Conservation (phyloP, 1,139 yeast genomes). For the Magnusiomyces starmeri region DNA sequence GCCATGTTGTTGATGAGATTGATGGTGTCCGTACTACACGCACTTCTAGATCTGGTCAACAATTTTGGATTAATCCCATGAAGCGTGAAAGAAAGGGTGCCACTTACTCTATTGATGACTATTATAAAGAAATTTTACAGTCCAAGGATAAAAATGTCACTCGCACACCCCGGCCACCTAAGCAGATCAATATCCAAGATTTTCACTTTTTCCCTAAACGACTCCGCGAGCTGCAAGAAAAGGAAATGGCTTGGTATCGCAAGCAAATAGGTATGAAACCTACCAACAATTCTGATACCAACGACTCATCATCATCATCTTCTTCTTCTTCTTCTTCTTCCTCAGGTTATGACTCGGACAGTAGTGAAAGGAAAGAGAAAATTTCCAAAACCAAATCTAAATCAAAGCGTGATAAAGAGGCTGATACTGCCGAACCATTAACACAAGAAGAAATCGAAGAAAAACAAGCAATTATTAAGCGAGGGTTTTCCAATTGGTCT, state of each 20-base stretch:
- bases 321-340: constrained; percentile 36
- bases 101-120: constrained; percentile 72
- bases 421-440: constrained; percentile 51
- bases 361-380: constrained; percentile 50
- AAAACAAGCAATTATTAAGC: constrained; percentile 52
- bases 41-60: constrained; percentile 22
- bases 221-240: constrained; percentile 56
- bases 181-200: constrained; percentile 50
- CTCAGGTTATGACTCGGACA: constrained; percentile 32
- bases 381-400: constrained; percentile 52
- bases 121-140: constrained; percentile 68
- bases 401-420: constrained; percentile 45
- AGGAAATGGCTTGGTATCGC: constrained; percentile 72
- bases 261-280: constrained; percentile 64
- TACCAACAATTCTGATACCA: no score
- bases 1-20: constrained; percentile 11
- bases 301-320: no score
- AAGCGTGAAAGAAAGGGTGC: constrained; percentile 67
- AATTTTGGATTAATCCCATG: constrained; percentile 73
- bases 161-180: constrained; percentile 47
- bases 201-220: constrained; percentile 80
- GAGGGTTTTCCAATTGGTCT: constrained; percentile 78
- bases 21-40: constrained; percentile 31
- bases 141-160: constrained; percentile 46
- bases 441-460: constrained; percentile 67